A percentile compares a stretch with the other conserved stretches of the same genome.
phyloP scores from a whole-genome alignment of 2,329 filamentous ascomycete species.

The Fusarium bulbicola region DNA sequence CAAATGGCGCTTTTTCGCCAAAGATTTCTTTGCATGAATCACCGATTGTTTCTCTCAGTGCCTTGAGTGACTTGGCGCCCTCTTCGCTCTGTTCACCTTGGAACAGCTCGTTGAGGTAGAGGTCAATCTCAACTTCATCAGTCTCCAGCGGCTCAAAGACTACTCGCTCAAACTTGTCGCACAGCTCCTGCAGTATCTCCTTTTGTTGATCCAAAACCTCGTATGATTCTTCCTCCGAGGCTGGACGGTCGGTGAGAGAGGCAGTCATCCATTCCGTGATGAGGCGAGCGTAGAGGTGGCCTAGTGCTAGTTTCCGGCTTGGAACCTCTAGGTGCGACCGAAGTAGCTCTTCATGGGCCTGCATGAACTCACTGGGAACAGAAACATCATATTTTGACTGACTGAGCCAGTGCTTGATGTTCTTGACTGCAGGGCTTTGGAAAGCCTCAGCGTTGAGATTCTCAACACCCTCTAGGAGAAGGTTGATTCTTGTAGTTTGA shows the following conservation, averaged over 20 bases:
- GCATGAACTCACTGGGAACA: not conserved
- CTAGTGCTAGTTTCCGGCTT: not conserved
- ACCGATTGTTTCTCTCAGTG: not conserved
- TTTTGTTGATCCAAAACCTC: not conserved
- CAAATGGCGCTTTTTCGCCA: not conserved
- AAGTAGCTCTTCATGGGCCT: not conserved
- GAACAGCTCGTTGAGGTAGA: not conserved
- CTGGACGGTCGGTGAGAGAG: not conserved
- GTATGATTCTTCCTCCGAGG: not conserved
- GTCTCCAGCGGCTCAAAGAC: not conserved
- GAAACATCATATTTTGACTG: not conserved
- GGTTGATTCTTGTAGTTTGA: not conserved
- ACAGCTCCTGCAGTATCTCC: not conserved
- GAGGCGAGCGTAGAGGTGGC: not conserved
- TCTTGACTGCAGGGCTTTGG: not conserved
- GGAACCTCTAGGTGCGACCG: not conserved
- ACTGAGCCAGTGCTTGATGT: slow-evolving; percentile 1
- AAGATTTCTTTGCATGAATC: not conserved
- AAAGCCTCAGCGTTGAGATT: not conserved
- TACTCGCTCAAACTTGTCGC: not conserved
- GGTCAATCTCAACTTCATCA: not conserved
- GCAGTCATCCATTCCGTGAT: not conserved
- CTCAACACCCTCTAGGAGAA: not conserved
- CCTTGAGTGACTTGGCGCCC: not conserved
- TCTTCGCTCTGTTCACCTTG: not conserved